phyloP scores from a whole-genome alignment of 169 alveolate species.

The Plasmodium reichenowi region DNA sequence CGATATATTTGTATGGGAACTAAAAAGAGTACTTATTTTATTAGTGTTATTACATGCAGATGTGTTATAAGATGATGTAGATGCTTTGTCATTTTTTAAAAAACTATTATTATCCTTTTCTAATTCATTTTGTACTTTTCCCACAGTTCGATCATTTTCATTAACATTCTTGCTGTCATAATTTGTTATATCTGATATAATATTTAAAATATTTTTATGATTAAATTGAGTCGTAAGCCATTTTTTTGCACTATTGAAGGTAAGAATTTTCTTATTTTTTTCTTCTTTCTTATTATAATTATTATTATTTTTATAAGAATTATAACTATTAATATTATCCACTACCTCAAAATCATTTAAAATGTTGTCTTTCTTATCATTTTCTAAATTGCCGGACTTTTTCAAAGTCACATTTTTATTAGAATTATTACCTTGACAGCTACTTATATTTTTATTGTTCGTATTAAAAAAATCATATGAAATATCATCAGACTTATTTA shows the following conservation, averaged over 20 bases:
- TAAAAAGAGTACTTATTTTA: slow-evolving; percentile 1
- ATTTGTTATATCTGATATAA: slow-evolving; percentile 70
- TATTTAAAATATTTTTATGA: slow-evolving; percentile 61
- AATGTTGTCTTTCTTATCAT: slow-evolving; percentile 3
- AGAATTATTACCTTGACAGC: slow-evolving; percentile 7
- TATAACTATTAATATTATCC: slow-evolving; percentile 1
- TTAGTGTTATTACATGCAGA: too few species aligned
- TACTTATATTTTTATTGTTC: background rate
- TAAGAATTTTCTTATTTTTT: slow-evolving; percentile 57
- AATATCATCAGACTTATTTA: background rate
- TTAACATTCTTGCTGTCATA: slow-evolving; percentile 14
- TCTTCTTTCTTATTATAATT: slow-evolving; percentile 40
- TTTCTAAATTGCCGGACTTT: background rate
- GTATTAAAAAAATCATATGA: slow-evolving; percentile 7
- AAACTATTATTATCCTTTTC: background rate
- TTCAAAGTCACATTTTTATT: background rate
- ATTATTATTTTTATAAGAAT: background rate
- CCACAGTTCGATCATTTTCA: background rate
- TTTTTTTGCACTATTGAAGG: slow-evolving; percentile 60
- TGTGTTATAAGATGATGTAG: too few species aligned
- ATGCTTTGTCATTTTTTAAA: background rate
- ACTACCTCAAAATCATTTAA: slow-evolving; percentile 21
- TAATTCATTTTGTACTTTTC: background rate
- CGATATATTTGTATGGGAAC: slow-evolving; percentile 11
- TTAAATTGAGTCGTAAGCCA: slow-evolving; percentile 73